Base-by-base conservation (phyloP, 306 rosid genomes). In the Begonia masoniana region DNA sequence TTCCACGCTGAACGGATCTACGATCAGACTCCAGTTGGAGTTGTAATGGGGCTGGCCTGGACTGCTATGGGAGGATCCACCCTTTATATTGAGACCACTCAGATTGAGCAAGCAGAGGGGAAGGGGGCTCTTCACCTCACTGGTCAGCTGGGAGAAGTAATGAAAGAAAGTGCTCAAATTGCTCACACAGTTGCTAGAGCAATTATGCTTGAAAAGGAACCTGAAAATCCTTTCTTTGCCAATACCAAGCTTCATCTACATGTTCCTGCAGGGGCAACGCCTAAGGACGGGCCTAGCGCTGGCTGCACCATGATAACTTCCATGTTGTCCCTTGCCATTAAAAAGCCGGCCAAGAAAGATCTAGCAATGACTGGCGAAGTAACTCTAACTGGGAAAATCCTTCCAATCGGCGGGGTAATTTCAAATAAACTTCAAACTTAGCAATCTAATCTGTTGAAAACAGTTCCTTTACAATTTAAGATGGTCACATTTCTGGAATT, bases 31-130 rank as follows among this genome's bases (percentile, higher is more conserved):
- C 99, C 99, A 12, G 56, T 68, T 35, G 99, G 99, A 57, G 99
- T 92, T 19, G 99, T 92, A 36, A 83, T 92, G 99, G 99, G 99
- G 67, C 96, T 92, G 55, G 99, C 99, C 55, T 92, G 99, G 99
- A 86, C 99, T 42, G 81, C 99, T 59, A 86, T 92, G 99, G 99
- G 99, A 15, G 99, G 99, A 35, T 92, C 96, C 64, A 92, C 99
- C 1, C 75, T 92, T 53, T 92, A 92, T 69, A 81, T 92, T 62
- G 99, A 86, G 75, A 92, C 99, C 17, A 71, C 84, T 51, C 62
- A 70, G 43, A 63, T 86, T 62, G 96, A 92, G 69, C 77, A 87
- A 79, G 88, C 78, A 67, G 96, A 92, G 26, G 96, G 93, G 26
- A 92, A 92, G 74, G 96, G 88, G 46, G 57, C 85, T 5, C 83